Base-by-base conservation (phyloP, 495 filamentous ascomycete genomes). In the Achaetomiella virescens region DNA sequence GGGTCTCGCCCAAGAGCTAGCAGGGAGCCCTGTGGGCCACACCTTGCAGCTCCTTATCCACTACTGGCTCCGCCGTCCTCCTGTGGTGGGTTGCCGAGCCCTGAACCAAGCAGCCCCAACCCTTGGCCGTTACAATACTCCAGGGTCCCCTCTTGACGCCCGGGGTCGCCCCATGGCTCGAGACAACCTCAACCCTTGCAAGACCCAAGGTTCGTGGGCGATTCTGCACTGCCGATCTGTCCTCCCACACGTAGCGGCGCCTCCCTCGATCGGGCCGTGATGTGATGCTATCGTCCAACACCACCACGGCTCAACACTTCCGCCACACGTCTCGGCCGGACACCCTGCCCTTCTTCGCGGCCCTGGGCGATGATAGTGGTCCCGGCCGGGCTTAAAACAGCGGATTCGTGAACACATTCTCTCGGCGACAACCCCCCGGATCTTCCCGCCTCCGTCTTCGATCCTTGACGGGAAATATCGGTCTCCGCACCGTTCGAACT, bases 161-260 rank as follows among this genome's bases (percentile, higher is more conserved):
- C 14, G 36, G 10, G 36, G 36, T 38, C 15, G 5, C 6, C 3
- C 36, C 11, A 38, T n/a, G 15, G 36, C 11, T n/a, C 27, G 27
- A 24, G 27, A 54, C 52, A 54, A 54, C 52, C 42, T 54, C 52
- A 31, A 55, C 22, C 44, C 52, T 55, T 47, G 52, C 44, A 47
- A 31, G 24, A 8, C 20, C 44, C 52, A 40, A 35, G 11, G 18
- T 48, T 17, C 8, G 24, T 22, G 21, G 20, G 6, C 20, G 43
- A 35, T 48, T 22, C 24, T 35, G 31, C 17, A 43, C 24, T 21
- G 53, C 36, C 53, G 35, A 42, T 48, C 53, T 48, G 53, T 35
- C 53, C 48, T 51, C 52, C n/a, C 52, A 31, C 35, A 52, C 37
- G 21, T 14, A 9, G 18, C 48, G 24, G 18, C 33, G 14, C 21